Evolutionary conservation across 179 eudicot genomes (phyloP).

Genomic region (Beta macrorhiza): DNA sequence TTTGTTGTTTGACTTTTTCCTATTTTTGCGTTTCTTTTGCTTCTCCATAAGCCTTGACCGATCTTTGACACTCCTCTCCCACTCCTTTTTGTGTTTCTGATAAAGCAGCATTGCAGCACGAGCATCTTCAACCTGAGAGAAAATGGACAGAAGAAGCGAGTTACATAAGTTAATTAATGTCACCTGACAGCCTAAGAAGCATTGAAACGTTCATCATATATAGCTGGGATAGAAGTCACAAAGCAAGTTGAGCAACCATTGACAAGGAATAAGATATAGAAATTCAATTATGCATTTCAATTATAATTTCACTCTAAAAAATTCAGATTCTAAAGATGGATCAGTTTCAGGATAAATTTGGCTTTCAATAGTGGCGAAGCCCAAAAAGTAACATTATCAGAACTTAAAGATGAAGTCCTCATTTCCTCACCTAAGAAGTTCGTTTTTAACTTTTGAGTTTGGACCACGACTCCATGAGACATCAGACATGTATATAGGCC

Average conservation of each 20-base stretch:
- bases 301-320: not conserved
- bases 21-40: slow-evolving; percentile 70
- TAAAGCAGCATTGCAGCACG: slow-evolving; percentile 92
- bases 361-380: not conserved
- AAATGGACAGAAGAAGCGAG: slow-evolving; percentile 1
- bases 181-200: not conserved
- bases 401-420: not conserved
- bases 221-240: not conserved
- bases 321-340: not conserved
- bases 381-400: not conserved
- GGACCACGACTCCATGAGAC: not conserved
- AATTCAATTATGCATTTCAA: not conserved
- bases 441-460: not conserved
- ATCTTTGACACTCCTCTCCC: slow-evolving; percentile 79
- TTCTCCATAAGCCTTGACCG: slow-evolving; percentile 50
- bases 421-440: not conserved
- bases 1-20: slow-evolving; percentile 39
- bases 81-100: slow-evolving; percentile 61
- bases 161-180: not conserved
- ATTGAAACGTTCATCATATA: not conserved
- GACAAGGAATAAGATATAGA: not conserved
- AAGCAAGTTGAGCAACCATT: not conserved
- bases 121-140: slow-evolving; percentile 82
- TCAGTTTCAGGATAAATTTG: not conserved
- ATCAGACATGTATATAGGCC: not conserved